A percentile compares a stretch with the other conserved stretches of the same genome.
These are phyloP conservation scores for Diaporthe aspalathi DNA, from an alignment of 2,329 filamentous ascomycete genomes.

Conservation along the genomic window DNA sequence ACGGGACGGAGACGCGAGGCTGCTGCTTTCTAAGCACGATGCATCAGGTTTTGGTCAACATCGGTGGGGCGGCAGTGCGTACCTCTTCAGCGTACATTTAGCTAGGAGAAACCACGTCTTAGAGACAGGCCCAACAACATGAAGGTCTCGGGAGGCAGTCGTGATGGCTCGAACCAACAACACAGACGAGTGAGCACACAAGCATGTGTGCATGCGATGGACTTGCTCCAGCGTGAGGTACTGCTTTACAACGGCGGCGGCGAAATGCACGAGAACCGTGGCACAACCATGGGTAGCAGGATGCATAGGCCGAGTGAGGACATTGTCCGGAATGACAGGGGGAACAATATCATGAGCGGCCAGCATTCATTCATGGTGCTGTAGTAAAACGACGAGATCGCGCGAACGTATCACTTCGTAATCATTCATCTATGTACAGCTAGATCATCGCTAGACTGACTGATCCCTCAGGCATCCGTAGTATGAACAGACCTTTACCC, in stretches of 20 bases:
- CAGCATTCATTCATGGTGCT: not conserved
- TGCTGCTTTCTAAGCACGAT: no score
- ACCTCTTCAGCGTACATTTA: no score
- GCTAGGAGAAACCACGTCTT: not conserved
- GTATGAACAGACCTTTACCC: constrained; percentile 14
- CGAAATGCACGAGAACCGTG: not conserved
- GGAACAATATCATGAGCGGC: not conserved
- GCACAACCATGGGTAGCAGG: no score
- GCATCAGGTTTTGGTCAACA: no score
- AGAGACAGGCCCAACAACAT: not conserved
- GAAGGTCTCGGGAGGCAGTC: not conserved
- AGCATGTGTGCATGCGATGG: not conserved
- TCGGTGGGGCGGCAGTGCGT: no score
- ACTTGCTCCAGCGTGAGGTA: not conserved
- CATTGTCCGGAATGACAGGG: not conserved
- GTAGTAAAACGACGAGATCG: not conserved
- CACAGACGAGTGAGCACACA: not conserved
- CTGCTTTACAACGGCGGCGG: not conserved
- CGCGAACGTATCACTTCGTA: constrained; percentile 21
- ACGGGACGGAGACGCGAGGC: no score
- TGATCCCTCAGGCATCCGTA: constrained; percentile 9
- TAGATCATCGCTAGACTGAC: constrained; percentile 9
- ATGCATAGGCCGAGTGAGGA: not conserved
- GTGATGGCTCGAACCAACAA: not conserved
- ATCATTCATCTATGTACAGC: constrained; percentile 27